Conservation (phyloP, 129 eudicot genomes). For the Centrapalus pauciflorus region DNA sequence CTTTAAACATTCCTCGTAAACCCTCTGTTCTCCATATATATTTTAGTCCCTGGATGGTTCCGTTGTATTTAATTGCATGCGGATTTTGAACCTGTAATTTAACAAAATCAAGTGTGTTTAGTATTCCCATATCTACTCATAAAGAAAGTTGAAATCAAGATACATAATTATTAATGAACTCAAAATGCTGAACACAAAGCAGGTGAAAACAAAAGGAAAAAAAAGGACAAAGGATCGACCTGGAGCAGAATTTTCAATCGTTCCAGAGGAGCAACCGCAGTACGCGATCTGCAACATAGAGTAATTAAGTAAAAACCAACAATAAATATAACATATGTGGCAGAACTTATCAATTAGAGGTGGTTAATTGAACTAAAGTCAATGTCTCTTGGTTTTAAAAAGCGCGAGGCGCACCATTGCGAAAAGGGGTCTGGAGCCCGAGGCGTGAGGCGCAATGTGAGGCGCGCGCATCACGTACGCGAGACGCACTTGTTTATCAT, state of each 20-base stretch:
- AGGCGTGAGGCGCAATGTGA: too few species aligned
- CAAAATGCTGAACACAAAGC: slow-evolving; percentile 1
- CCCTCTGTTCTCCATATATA: slow-evolving; percentile 97
- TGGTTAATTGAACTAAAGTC: background rate
- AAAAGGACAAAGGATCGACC: slow-evolving; percentile 26
- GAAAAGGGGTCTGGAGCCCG: too few species aligned
- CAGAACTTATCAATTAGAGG: background rate
- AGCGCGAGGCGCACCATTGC: too few species aligned
- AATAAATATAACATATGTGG: too few species aligned
- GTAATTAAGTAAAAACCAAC: background rate
- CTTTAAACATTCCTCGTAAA: slow-evolving; percentile 91
- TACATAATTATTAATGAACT: background rate
- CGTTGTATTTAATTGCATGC: slow-evolving; percentile 78
- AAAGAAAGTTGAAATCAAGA: background rate
- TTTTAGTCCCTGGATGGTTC: slow-evolving; percentile 90
- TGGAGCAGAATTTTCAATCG: slow-evolving; percentile 75
- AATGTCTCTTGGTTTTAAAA: too few species aligned
- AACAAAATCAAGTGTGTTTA: background rate
- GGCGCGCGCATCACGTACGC: too few species aligned
- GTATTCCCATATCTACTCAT: background rate
- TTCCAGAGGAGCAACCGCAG: slow-evolving; percentile 92
- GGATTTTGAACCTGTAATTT: slow-evolving; percentile 86
- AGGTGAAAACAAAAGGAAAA: background rate
- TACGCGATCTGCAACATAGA: slow-evolving; percentile 64
- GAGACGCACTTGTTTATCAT: too few species aligned